Base-by-base conservation (phyloP, 169 alveolate species). In the Eimeria maxima region DNA sequence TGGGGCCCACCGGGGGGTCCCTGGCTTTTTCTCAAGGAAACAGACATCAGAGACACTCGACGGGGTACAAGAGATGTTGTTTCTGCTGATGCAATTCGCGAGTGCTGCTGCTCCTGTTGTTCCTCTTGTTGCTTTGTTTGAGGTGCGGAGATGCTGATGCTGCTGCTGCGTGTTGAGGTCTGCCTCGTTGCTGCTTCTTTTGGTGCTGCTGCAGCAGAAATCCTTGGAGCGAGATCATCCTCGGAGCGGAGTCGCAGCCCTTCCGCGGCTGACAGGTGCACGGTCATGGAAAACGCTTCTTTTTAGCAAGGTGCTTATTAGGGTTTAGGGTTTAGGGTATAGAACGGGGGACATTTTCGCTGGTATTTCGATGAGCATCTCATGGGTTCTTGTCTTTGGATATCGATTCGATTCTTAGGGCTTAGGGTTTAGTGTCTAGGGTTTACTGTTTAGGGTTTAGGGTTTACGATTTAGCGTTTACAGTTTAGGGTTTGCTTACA, bases 1-100 rank as follows among this genome's bases (percentile, higher is more conserved):
- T 93, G 83, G 83, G 83, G 83, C 83, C 83, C 91, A 29, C 6
- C 27, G 55, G 98, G 96, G 95, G 96, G 45, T 97, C 96, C 99
- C 38, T 83, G 86, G 78, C 90, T 97, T 89, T 95, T 98, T 76
- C 73, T 90, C 81, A 98, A 98, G 90, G 99, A 99, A 33, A 98
- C 99, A 0, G 99, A 98, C 97, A 50, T 95, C 50, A 89, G 97
- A 63, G 94, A 97, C 88, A 63, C 97, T 69, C 88, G 44, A 95
- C 98, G 76, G 99, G 99, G 33, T 96, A 98, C 94, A 97, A 98
- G 71, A 98, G 97, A 84, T 57, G 60, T 11, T 53, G 97, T 90
- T 57, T 80, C 97, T 44, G 55, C 45, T 78, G 0, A 7, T 45
- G 65, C 65, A 8, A 22, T 63, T 87, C 0, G 73, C 42, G 2